phyloP scores from a whole-genome alignment of 257 asterid genomes.

The Linaria vulgaris region DNA sequence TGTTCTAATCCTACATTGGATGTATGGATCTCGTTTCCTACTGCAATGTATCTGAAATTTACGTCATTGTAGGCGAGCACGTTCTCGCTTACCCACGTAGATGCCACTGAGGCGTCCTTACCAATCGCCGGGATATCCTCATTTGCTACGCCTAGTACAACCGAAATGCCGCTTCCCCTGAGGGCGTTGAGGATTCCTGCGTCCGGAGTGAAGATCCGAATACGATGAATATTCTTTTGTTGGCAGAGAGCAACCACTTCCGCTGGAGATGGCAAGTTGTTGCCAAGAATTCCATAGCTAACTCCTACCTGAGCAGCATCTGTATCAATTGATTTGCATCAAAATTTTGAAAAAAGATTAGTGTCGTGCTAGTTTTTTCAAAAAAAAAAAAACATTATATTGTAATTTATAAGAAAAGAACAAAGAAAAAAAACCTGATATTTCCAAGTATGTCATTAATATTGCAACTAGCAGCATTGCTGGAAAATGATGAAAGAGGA shows the following conservation, averaged over 20 bases:
- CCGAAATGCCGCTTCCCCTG: slow-evolving; percentile 17
- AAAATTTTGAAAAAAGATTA: not conserved
- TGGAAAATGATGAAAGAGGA: too few relatives aligned
- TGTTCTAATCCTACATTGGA: slow-evolving; percentile 13
- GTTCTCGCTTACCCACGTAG: slow-evolving; percentile 34
- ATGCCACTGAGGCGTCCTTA: slow-evolving; percentile 6
- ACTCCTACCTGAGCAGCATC: slow-evolving; percentile 40
- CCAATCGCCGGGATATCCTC: slow-evolving; percentile 33
- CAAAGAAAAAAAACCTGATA: not conserved
- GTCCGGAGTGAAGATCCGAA: slow-evolving; percentile 41
- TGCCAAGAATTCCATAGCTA: slow-evolving; percentile 43
- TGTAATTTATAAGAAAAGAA: too few relatives aligned
- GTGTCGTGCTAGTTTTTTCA: too few relatives aligned
- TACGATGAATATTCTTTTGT: slow-evolving; percentile 20
- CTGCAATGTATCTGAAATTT: slow-evolving; percentile 29
- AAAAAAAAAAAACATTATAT: too few relatives aligned
- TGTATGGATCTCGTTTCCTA: slow-evolving; percentile 44
- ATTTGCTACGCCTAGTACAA: slow-evolving; percentile 34
- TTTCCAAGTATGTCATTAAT: too few relatives aligned
- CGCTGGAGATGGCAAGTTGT: slow-evolving; percentile 26
- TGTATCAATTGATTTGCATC: slow-evolving; percentile 2
- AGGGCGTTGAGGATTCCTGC: slow-evolving; percentile 36
- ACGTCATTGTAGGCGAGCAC: slow-evolving; percentile 20
- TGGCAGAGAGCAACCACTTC: slow-evolving; percentile 38
- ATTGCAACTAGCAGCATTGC: too few relatives aligned